Evolutionary conservation across 78 protist species (phyloP).

Genomic region (Dictyostelium brefeldianum): DNA sequence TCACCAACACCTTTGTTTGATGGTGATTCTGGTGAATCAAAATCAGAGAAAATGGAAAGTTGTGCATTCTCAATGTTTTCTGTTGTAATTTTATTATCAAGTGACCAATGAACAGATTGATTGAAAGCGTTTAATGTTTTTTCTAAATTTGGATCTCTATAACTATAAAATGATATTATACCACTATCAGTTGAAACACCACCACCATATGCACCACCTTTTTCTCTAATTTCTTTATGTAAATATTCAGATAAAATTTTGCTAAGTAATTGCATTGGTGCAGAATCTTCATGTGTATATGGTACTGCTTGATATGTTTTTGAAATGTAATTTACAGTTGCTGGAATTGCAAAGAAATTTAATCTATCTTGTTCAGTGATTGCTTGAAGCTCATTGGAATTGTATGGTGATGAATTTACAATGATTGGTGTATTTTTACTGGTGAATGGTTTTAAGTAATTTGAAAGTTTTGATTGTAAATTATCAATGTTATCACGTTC

Average conservation of each 20-base stretch:
- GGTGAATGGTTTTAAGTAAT: neutral
- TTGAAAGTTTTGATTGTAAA: neutral
- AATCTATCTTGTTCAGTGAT: neutral
- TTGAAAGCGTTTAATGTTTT: slow-evolving; percentile 55
- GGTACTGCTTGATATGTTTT: slow-evolving; percentile 31
- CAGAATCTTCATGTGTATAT: slow-evolving; percentile 49
- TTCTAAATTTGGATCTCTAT: slow-evolving; percentile 88
- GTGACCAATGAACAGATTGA: slow-evolving; percentile 56
- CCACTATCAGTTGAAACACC: slow-evolving; percentile 75
- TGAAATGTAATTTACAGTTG: slow-evolving; percentile 50
- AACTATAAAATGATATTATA: slow-evolving; percentile 66
- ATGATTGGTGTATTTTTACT: slow-evolving; percentile 1
- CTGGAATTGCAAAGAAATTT: slow-evolving; percentile 48
- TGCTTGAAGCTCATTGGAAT: neutral
- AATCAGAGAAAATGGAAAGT: slow-evolving; percentile 73
- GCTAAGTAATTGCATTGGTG: slow-evolving; percentile 28
- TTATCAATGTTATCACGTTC: neutral
- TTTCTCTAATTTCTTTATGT: slow-evolving; percentile 92
- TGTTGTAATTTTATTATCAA: slow-evolving; percentile 18
- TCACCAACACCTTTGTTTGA: slow-evolving; percentile 71
- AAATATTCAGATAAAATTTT: slow-evolving; percentile 81
- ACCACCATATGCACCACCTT: slow-evolving; percentile 96
- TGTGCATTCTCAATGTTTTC: slow-evolving; percentile 78
- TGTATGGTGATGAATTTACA: neutral
- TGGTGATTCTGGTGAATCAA: slow-evolving; percentile 91